phyloP scores from a whole-genome alignment of 2,329 filamentous ascomycete genomes.

The Aureobasidium subglaciale region DNA sequence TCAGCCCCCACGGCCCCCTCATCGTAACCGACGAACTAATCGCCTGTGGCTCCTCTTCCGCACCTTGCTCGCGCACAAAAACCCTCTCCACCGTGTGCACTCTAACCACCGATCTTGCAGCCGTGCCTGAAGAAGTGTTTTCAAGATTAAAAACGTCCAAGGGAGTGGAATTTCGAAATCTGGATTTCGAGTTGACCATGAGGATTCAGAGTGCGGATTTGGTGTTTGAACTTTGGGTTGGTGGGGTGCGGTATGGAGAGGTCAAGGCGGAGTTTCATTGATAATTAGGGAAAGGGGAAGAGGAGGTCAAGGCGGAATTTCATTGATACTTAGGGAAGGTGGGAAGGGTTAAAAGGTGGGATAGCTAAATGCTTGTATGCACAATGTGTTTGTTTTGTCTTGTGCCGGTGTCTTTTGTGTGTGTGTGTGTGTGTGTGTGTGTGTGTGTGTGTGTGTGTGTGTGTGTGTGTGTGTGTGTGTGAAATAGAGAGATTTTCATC shows the following conservation, averaged over 20 bases:
- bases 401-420: too few relatives aligned
- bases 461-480: too few relatives aligned
- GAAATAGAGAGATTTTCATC: too few relatives aligned
- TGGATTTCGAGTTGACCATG: constrained; percentile 80
- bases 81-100: constrained; percentile 66
- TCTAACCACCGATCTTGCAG: constrained; percentile 69
- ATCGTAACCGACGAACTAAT: constrained; percentile 75
- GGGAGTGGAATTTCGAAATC: constrained; percentile 73
- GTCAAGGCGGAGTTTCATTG: constrained; percentile 73
- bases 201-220: constrained; percentile 70
- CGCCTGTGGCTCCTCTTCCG: constrained; percentile 62
- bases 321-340: constrained; percentile 40
- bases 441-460: too few relatives aligned
- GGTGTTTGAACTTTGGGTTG: constrained; percentile 73
- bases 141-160: constrained; percentile 70
- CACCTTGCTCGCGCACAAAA: constrained; percentile 46
- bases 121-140: constrained; percentile 66
- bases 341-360: constrained; percentile 21
- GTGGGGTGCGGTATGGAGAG: constrained; percentile 67
- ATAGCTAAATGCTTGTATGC: too few relatives aligned
- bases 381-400: too few relatives aligned
- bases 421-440: too few relatives aligned
- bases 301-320: constrained; percentile 69
- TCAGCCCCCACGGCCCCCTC: constrained; percentile 61
- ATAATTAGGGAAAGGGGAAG: constrained; percentile 15